Evolutionary conservation across 2,329 filamentous ascomycete species (phyloP).

Genomic region (Cercospora zeae-maydis): DNA sequence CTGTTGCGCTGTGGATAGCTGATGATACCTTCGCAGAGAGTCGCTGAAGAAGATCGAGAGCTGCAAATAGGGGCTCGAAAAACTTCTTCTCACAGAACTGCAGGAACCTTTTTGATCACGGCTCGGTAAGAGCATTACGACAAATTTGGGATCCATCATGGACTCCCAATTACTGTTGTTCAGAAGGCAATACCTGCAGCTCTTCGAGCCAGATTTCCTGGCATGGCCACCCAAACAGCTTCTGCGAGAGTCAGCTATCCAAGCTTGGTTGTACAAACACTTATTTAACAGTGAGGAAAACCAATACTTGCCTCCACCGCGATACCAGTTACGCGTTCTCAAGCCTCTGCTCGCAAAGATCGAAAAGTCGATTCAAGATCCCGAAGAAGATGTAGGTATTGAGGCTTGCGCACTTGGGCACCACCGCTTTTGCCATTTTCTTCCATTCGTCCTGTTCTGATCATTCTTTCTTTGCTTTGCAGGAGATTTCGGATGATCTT

Average conservation of each 20-base stretch:
- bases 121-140: too few relatives aligned
- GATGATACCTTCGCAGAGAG: too few relatives aligned
- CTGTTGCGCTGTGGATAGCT: too few relatives aligned
- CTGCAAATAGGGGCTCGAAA: too few relatives aligned
- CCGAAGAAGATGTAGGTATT: constrained; percentile 79
- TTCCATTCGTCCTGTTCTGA: constrained; percentile 26
- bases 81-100: too few relatives aligned
- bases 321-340: constrained; percentile 68
- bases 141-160: constrained; percentile 20
- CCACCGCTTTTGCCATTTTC: background rate
- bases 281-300: constrained; percentile 62
- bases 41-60: too few relatives aligned
- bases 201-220: constrained; percentile 59
- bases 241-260: constrained; percentile 60
- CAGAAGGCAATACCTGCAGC: constrained; percentile 74
- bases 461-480: constrained; percentile 21
- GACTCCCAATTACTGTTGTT: constrained; percentile 46
- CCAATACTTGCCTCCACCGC: constrained; percentile 58
- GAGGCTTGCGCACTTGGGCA: too few relatives aligned
- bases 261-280: constrained; percentile 61
- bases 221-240: constrained; percentile 59
- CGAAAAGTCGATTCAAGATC: constrained; percentile 72
- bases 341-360: constrained; percentile 69
- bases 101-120: too few relatives aligned
- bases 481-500: constrained; percentile 82